A percentile compares a stretch with the other conserved stretches of the same genome.
Evolutionary conservation across 2,329 filamentous ascomycete genomes (phyloP).

Genomic region (Colletotrichum abscissum): DNA sequence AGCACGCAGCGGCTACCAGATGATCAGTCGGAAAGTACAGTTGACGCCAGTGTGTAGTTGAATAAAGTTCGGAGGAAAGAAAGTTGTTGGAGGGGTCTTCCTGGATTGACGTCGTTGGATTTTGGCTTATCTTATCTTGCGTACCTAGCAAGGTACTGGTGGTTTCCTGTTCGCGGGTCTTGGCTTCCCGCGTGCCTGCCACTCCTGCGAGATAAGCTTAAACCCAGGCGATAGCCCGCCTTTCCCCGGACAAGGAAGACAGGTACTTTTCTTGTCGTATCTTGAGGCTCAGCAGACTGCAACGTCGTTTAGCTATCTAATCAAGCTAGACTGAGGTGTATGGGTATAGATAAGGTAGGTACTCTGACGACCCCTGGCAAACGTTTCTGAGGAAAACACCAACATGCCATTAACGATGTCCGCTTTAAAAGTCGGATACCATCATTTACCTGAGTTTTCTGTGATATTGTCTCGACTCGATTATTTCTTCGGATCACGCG

Average conservation of each 20-base stretch:
- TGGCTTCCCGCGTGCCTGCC: slow-evolving; percentile 13
- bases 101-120: slow-evolving; percentile 29
- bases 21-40: neutral
- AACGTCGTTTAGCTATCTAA: slow-evolving; percentile 12
- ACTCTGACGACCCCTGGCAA: neutral
- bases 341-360: too few relatives aligned
- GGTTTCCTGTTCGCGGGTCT: slow-evolving; percentile 28
- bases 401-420: neutral
- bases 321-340: neutral
- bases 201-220: slow-evolving; percentile 29
- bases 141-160: neutral
- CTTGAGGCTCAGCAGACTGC: slow-evolving; percentile 24
- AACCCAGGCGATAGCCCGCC: neutral
- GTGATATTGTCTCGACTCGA: neutral
- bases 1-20: neutral
- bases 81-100: slow-evolving; percentile 20
- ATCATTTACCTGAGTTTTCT: neutral
- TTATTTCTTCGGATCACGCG: neutral
- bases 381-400: neutral
- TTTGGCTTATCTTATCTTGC: slow-evolving; percentile 34
- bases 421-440: neutral
- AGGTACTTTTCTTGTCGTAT: slow-evolving; percentile 5
- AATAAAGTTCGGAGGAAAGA: neutral
- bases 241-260: neutral
- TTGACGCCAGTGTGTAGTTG: neutral